phyloP scores from a whole-genome alignment of 2,329 filamentous ascomycete species.

The Rugonectria rugulosa region DNA sequence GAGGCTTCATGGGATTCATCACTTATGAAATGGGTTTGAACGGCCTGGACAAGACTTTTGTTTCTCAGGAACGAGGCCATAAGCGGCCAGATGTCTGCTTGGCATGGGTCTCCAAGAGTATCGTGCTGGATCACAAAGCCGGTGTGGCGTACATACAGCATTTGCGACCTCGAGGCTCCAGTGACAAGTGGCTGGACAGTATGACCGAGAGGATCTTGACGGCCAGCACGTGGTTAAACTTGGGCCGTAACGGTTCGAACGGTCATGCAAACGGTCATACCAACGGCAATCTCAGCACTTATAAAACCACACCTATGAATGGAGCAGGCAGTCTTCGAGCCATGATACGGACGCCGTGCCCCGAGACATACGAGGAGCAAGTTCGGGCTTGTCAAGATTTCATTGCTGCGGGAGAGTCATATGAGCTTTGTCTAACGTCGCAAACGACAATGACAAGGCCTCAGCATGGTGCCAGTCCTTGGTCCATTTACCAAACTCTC shows the following conservation, averaged over 20 bases:
- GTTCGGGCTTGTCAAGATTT: slow-evolving; percentile 74
- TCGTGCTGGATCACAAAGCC: slow-evolving; percentile 77
- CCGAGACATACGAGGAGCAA: slow-evolving; percentile 67
- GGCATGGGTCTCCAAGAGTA: slow-evolving; percentile 77
- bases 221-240: slow-evolving; percentile 42
- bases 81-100: slow-evolving; percentile 75
- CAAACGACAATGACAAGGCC: slow-evolving; percentile 69
- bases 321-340: neutral
- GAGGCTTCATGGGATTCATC: slow-evolving; percentile 84
- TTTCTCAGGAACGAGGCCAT: slow-evolving; percentile 42
- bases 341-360: slow-evolving; percentile 50
- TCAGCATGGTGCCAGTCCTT: slow-evolving; percentile 52
- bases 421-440: slow-evolving; percentile 84
- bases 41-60: slow-evolving; percentile 41
- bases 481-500: slow-evolving; percentile 76
- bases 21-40: slow-evolving; percentile 82
- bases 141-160: slow-evolving; percentile 70
- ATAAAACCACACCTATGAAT: neutral
- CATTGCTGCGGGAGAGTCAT: slow-evolving; percentile 80
- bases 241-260: slow-evolving; percentile 7
- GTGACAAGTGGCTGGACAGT: slow-evolving; percentile 43
- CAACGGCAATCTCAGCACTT: neutral
- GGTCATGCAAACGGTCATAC: slow-evolving; percentile 25
- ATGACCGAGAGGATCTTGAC: slow-evolving; percentile 41
- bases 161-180: slow-evolving; percentile 37